phyloP scores from a whole-genome alignment of 179 eudicot genomes.

The Drosera spatulata region DNA sequence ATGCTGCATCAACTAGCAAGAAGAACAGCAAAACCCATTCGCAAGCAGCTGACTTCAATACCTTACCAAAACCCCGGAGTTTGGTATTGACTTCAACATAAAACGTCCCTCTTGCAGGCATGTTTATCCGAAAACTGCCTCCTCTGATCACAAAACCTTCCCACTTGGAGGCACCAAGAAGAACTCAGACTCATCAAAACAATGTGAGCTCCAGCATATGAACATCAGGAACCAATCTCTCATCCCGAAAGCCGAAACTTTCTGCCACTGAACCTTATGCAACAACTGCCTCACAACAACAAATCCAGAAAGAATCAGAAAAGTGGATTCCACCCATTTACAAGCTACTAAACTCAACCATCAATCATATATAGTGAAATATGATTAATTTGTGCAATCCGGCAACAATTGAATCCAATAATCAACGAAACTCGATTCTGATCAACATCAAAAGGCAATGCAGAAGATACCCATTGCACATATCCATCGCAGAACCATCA shows the following conservation, averaged over 20 bases:
- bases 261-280: constrained; percentile 2
- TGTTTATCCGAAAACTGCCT: constrained; percentile 8
- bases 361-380: too few species aligned
- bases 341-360: too few species aligned
- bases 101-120: constrained; percentile 26
- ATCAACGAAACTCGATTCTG: too few species aligned
- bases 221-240: constrained; percentile 14
- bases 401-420: too few species aligned
- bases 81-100: constrained; percentile 22
- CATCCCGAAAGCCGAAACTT: constrained; percentile 17
- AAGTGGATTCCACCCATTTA: too few species aligned
- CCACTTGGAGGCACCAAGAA: constrained; percentile 10
- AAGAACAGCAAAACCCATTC: constrained; percentile 77
- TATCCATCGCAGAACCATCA: too few species aligned
- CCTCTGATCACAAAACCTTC: constrained; percentile 8
- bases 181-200: constrained; percentile 9
- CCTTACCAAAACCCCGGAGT: constrained; percentile 19
- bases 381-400: too few species aligned
- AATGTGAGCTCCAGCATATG: constrained; percentile 10
- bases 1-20: constrained; percentile 63
- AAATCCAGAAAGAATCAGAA: too few species aligned
- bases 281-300: background rate
- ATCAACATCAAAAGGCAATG: too few species aligned
- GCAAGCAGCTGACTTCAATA: constrained; percentile 50
- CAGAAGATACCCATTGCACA: too few species aligned